Base-by-base conservation (phyloP, 176 grass and related monocot species). In the Panicum miliaceum region DNA sequence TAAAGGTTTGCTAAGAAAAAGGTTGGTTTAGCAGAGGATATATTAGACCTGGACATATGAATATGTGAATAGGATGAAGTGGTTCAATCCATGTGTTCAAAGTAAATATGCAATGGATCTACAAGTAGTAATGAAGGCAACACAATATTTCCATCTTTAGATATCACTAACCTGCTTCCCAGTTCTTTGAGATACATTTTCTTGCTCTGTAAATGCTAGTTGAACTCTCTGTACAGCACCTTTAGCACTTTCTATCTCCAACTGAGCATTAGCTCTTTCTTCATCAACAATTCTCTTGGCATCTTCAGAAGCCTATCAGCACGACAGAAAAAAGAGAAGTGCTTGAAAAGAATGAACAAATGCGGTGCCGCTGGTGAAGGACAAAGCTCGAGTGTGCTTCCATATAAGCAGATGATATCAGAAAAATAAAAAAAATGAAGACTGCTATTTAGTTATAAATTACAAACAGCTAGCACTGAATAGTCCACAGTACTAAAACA, bases 221-320 rank as follows among this genome's bases (percentile, higher is more conserved):
- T 88, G 47, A 81, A 97, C 91, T 97, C 84, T 94, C 46, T 88
- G 85, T 22, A 78, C 63, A 70, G 87, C 79, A 75, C 60, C 81
- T 90, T 73, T 93, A 22, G 94, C 91, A 86, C 58, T 88, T 84
- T 91, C 89, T 84, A 91, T 91, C 68, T 97, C 89, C 6, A 43
- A 47, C 57, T 62, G 79, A 69, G 91, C 87, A 86, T 88, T 89
- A 40, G 78, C 78, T 80, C 94, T 89, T 93, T 97, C 94, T 84
- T 97, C 91, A 18, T 97, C 91, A 77, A 93, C 84, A 77, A 94
- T 78, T 84, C 74, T 89, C 84, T 85, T 86, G 20, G 94, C 94
- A 90, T 90, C 91, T 94, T 91, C 91, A 85, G 91, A 93, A 88
- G 91, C 91, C 91, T 97, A 88, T 68, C 48, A 54, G 54, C 64